Evolutionary conservation across 305 asterid genomes (phyloP), one percentile per base, ranked within the genome.

Genomic region (Withania somnifera): DNA sequence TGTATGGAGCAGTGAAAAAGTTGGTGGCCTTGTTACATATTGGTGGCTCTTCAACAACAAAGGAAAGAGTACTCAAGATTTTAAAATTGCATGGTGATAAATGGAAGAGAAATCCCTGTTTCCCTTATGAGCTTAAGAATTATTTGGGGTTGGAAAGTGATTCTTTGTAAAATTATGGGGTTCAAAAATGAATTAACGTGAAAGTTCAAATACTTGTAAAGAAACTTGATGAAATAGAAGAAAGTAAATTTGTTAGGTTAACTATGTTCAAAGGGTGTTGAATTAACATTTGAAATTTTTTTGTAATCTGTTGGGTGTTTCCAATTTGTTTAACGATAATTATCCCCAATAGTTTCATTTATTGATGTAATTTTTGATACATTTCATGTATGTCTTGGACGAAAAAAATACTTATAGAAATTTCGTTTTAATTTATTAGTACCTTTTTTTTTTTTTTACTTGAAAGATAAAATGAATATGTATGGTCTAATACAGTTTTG

Each of bases 41-140:
- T 2, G 84, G 87, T 28, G 91, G 89, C 45, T 83, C 81, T 11
- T 86, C 89, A 22, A 77, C 87, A 1, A 88, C 92, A 20, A 95
- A 86, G 85, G 92, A 87, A 7, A 90, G 91, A 85, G 97, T 86
- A 80, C 79, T 88, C 69, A 90, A 84, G 50, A 91, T 95, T 7
- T 82, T 95, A 88, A 92, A 91, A 86, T 3, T 88, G 84, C 98
- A 92, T 89, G 92, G 90, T 56, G 82, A 86, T 42, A 84, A 85
- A 80, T 95, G 98, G 98, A 89, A 88, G 88, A 84, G 89, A 4
- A 88, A 87, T 82, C 95, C 97, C 28, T 95, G 98, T 87, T 92
- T 95, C 26, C 92, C 98, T 14, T 34, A 36, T 15, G 94, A 92
- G 53, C 81, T 91, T 30, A 88, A 83, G 89, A 89, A 84, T 45